phyloP scores from a whole-genome alignment of 768 basidiomycete species.

The Strobilomyces dryophilus region DNA sequence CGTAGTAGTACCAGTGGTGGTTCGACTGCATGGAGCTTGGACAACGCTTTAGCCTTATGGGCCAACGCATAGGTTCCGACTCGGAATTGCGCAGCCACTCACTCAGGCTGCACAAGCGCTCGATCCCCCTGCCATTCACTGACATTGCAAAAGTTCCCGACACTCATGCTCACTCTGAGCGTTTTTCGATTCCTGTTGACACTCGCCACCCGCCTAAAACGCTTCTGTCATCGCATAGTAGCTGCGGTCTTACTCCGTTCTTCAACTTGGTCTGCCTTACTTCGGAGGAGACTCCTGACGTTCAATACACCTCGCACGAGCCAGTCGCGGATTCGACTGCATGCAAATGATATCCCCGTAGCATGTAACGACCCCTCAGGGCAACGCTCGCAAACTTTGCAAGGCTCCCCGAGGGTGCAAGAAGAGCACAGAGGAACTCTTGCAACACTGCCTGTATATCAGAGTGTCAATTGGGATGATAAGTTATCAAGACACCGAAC shows the following conservation, averaged over 20 bases:
- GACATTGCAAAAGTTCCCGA: too few relatives aligned
- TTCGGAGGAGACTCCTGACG: slow-evolving; percentile 4
- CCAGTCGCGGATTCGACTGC: not conserved
- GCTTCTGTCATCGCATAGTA: not conserved
- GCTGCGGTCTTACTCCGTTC: not conserved
- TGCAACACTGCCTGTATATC: slow-evolving; percentile 1
- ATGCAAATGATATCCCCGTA: not conserved
- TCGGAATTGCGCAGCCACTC: too few relatives aligned
- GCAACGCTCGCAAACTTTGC: not conserved
- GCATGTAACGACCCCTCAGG: not conserved
- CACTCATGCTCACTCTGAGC: not conserved
- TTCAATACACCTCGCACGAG: not conserved
- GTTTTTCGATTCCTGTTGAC: slow-evolving; percentile 1
- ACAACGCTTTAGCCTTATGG: too few relatives aligned
- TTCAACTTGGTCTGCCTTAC: not conserved
- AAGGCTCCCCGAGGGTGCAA: not conserved
- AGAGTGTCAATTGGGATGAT: not conserved
- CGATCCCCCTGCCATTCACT: too few relatives aligned
- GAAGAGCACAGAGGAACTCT: not conserved
- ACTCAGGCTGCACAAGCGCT: too few relatives aligned
- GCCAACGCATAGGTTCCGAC: too few relatives aligned
- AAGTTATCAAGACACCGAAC: not conserved
- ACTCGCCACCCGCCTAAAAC: slow-evolving; percentile 1
- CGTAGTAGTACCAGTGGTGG: too few relatives aligned
- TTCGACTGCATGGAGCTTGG: too few relatives aligned